Evolutionary conservation across 1,139 yeast species (phyloP).

Genomic region (Pichia sp.): DNA sequence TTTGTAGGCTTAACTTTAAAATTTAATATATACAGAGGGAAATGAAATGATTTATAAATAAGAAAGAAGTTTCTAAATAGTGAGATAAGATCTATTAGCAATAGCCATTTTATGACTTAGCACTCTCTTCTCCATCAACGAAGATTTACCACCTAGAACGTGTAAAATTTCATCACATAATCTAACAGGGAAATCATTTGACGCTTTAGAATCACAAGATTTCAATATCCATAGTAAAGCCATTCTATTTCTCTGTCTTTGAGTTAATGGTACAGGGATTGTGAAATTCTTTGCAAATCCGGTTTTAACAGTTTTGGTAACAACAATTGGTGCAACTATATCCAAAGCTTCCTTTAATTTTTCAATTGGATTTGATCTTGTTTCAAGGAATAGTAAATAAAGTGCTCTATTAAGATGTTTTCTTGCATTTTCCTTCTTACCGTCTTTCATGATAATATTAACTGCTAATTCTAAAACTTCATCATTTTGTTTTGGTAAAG

Average conservation of each 20-base stretch:
- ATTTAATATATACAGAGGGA: background rate
- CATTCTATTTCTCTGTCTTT: constrained; percentile 75
- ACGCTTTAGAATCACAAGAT: constrained; percentile 71
- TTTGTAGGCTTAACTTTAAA: too few relatives aligned
- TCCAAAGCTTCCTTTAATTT: constrained; percentile 71
- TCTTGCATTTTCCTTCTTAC: constrained; percentile 79
- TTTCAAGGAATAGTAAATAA: constrained; percentile 67
- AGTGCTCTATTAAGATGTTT: constrained; percentile 69
- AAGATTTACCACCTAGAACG: constrained; percentile 70
- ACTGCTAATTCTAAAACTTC: constrained; percentile 71
- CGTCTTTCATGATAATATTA: constrained; percentile 88
- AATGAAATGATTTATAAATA: too few relatives aligned
- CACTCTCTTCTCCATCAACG: constrained; percentile 78
- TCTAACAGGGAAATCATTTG: constrained; percentile 78
- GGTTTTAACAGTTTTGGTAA: constrained; percentile 70
- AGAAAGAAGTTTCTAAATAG: constrained; percentile 13
- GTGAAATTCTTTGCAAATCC: constrained; percentile 78
- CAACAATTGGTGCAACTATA: constrained; percentile 77
- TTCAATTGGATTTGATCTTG: constrained; percentile 70
- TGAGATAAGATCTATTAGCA: constrained; percentile 60
- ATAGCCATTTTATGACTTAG: constrained; percentile 83
- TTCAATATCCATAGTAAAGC: constrained; percentile 91
- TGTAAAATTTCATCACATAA: constrained; percentile 82
- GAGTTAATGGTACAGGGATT: constrained; percentile 77
- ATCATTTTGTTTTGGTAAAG: constrained; percentile 60